Base-by-base conservation (phyloP, 495 filamentous ascomycete genomes). In the Xylaria nigripes region DNA sequence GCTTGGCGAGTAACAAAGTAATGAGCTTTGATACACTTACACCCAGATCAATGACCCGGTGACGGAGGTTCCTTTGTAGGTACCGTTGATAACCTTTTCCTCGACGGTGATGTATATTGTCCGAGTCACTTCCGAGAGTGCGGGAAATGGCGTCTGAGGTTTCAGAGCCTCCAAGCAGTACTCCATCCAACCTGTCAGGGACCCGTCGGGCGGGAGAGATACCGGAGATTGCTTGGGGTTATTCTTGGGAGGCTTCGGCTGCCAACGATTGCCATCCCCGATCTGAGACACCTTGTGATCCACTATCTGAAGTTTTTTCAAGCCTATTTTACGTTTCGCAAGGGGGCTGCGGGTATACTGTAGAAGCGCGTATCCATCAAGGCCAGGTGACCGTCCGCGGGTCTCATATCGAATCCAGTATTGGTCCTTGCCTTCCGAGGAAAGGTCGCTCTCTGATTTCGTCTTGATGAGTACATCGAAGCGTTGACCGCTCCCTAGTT, bases 371-470 rank as follows among this genome's bases (percentile, higher is more conserved):
- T 77, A 82, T 16, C 71, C 73, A n/a, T 67, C 68, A 40, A 72
- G 69, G 3, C 68, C 56, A 8, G 64, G 51, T 0, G 73, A 73
- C 4, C 77, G 73, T 23, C 76, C 75, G 0, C 72, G 69, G 2
- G 75, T 76, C 47, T 81, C 77, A 30, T 78, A 68, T 56, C 81
- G 79, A 42, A 85, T 68, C 60, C 69, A 80, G 50, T 75, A 83
- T n/a, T 72, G 63, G 4, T 59, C 48, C 52, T 71, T 71, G 12
- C 64, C 66, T 2, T 70, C 70, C 3, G 67, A 56, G 5, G 63
- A 55, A 21, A 82, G 71, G 40, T 76, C 70, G 0, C 70, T 64
- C 22, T 52, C 47, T 4, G 66, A 67, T 53, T 76, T 76, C 4
- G 79, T 67, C 10, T 60, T 67, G 9, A 84, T 64, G 21, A 84